A percentile compares a stretch with the other conserved stretches of the same genome.
phyloP scores from a whole-genome alignment of 306 rosid species.

The Prunus mume region DNA sequence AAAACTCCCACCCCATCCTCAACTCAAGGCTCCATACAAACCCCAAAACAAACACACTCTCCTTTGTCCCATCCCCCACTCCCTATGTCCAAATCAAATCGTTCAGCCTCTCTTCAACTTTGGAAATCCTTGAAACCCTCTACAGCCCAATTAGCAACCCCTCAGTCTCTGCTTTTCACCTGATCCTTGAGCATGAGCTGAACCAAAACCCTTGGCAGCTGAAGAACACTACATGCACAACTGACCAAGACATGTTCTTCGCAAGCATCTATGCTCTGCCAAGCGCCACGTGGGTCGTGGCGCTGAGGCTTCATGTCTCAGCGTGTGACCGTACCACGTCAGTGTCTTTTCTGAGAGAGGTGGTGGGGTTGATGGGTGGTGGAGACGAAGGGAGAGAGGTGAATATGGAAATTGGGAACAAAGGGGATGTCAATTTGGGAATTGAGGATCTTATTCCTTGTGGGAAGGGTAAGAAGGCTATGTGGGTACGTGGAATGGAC shows the following conservation, averaged over 20 bases:
- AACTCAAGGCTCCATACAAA: slow-evolving; percentile 35
- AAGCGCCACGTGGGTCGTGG: slow-evolving; percentile 19
- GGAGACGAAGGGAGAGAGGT: background rate
- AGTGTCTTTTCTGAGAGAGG: slow-evolving; percentile 37
- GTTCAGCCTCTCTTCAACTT: background rate
- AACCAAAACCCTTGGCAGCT: slow-evolving; percentile 37
- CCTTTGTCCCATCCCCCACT: slow-evolving; percentile 30
- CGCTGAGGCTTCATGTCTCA: slow-evolving; percentile 45
- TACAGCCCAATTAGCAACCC: background rate
- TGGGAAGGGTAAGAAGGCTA: slow-evolving; percentile 32
- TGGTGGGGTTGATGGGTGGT: slow-evolving; percentile 25
- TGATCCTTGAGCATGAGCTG: slow-evolving; percentile 45
- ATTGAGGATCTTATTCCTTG: slow-evolving; percentile 47
- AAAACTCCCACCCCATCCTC: slow-evolving; percentile 59
- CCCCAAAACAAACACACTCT: slow-evolving; percentile 14
- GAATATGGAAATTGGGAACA: background rate
- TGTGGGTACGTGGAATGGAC: slow-evolving; percentile 48
- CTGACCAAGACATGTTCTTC: slow-evolving; percentile 23
- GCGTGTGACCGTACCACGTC: slow-evolving; percentile 60
- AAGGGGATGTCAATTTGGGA: slow-evolving; percentile 21
- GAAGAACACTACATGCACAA: background rate
- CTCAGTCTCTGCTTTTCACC: slow-evolving; percentile 40
- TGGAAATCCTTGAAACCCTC: slow-evolving; percentile 8
- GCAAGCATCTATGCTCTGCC: slow-evolving; percentile 39
- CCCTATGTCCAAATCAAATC: slow-evolving; percentile 33